Evolutionary conservation across 306 rosid genomes (phyloP).

Genomic region (Prunus campanulata): DNA sequence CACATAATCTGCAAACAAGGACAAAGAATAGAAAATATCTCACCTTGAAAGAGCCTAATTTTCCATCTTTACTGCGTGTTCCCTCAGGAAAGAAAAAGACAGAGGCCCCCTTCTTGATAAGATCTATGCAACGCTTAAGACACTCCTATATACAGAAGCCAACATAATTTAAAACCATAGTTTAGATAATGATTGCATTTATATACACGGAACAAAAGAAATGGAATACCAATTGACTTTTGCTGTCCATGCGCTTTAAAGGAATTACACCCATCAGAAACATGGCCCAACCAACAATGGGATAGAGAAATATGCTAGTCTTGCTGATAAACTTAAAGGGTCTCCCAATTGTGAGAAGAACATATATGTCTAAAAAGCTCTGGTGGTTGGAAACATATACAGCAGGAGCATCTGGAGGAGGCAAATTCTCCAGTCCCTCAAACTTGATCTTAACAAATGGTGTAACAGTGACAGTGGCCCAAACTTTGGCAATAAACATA

Average conservation of each 20-base stretch:
- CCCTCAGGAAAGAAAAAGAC: slow-evolving; percentile 98
- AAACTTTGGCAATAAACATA: slow-evolving; percentile 66
- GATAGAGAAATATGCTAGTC: slow-evolving; percentile 86
- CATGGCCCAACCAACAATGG: slow-evolving; percentile 98
- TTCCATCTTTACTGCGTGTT: slow-evolving; percentile 88
- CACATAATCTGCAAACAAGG: slow-evolving; percentile 19
- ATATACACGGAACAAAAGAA: slow-evolving; percentile 11
- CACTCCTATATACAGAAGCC: slow-evolving; percentile 57
- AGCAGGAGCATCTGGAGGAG: slow-evolving; percentile 71
- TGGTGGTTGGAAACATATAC: slow-evolving; percentile 96
- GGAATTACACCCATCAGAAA: slow-evolving; percentile 80
- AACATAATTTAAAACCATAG: slow-evolving; percentile 14
- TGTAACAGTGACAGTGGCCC: slow-evolving; percentile 64
- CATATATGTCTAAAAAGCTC: slow-evolving; percentile 89
- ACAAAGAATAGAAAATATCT: slow-evolving; percentile 20
- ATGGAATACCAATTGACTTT: slow-evolving; percentile 85
- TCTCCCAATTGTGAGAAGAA: slow-evolving; percentile 84
- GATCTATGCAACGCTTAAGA: slow-evolving; percentile 80
- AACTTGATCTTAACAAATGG: slow-evolving; percentile 68
- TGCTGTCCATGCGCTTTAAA: slow-evolving; percentile 86
- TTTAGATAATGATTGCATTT: not conserved
- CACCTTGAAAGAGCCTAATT: slow-evolving; percentile 85
- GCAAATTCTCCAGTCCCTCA: slow-evolving; percentile 87
- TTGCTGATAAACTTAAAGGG: slow-evolving; percentile 93
- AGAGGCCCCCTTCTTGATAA: slow-evolving; percentile 75